These are phyloP conservation scores for Solanum verrucosum DNA, from an alignment of 257 asterid genomes.

Conservation along the genomic window DNA sequence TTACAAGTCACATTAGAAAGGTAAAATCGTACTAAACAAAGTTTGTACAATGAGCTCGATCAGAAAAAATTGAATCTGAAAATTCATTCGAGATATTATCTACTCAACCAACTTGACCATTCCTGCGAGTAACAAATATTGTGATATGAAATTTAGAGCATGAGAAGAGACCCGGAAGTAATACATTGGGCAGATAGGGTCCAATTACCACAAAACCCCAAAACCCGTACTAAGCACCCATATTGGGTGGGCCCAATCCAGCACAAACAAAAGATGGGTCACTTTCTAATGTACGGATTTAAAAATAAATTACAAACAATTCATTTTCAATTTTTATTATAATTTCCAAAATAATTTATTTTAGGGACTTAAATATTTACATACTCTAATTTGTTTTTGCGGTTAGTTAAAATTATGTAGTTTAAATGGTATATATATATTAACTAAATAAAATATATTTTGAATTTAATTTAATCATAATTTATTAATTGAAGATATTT, in stretches of 20 bases:
- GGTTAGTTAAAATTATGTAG: background rate
- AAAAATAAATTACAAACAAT: background rate
- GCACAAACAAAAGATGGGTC: background rate
- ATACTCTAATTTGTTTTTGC: background rate
- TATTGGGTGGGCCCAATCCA: background rate
- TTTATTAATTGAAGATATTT: background rate
- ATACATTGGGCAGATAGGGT: background rate
- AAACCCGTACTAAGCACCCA: background rate
- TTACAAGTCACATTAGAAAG: background rate
- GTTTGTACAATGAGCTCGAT: fast-evolving
- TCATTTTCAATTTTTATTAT: background rate
- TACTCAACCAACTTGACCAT: background rate
- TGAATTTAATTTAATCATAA: background rate
- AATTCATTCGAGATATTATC: background rate
- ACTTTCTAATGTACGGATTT: background rate
- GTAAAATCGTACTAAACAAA: background rate
- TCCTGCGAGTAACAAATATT: background rate
- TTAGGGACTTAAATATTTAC: background rate
- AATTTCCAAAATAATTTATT: background rate
- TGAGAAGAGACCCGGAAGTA: background rate
- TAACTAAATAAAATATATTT: background rate
- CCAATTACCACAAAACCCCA: background rate
- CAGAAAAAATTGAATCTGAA: background rate
- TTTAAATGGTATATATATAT: background rate
- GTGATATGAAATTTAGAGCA: background rate